A percentile compares a stretch with the other conserved stretches of the same genome.
Evolutionary conservation across 2,329 filamentous ascomycete genomes (phyloP).

Genomic region (Fusarium tupiense): DNA sequence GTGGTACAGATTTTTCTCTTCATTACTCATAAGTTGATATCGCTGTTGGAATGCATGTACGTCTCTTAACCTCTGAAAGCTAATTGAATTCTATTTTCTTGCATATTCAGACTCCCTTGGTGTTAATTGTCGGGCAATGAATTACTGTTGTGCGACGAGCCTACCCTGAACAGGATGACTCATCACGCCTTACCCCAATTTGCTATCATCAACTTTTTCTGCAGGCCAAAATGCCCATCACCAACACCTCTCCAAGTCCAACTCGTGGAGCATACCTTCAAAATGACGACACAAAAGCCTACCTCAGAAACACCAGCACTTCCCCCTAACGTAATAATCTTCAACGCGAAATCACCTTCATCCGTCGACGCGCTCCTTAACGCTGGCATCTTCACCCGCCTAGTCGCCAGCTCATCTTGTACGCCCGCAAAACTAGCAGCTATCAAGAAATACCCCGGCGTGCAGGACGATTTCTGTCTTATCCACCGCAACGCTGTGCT

Average conservation of each 20-base stretch:
- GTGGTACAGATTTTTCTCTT: too few species aligned
- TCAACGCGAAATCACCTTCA: background rate
- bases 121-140: accelerated
- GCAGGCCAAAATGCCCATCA: background rate
- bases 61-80: accelerated
- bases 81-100: accelerated
- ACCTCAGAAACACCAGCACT: background rate
- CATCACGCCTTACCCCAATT: background rate
- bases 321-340: constrained; percentile 1
- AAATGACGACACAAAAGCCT: background rate
- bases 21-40: too few species aligned
- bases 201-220: background rate
- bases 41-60: too few species aligned
- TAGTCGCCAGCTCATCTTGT: constrained; percentile 4
- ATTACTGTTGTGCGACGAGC: accelerated
- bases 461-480: background rate
- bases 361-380: background rate
- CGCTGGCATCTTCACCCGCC: constrained; percentile 1
- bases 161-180: background rate
- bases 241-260: background rate
- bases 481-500: constrained; percentile 4
- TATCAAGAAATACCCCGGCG: background rate
- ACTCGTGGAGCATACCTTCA: too few species aligned
- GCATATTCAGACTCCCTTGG: accelerated
- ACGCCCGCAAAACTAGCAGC: background rate